phyloP scores from a whole-genome alignment of 2,329 filamentous ascomycete species.

The Botryotinia narcissicola region DNA sequence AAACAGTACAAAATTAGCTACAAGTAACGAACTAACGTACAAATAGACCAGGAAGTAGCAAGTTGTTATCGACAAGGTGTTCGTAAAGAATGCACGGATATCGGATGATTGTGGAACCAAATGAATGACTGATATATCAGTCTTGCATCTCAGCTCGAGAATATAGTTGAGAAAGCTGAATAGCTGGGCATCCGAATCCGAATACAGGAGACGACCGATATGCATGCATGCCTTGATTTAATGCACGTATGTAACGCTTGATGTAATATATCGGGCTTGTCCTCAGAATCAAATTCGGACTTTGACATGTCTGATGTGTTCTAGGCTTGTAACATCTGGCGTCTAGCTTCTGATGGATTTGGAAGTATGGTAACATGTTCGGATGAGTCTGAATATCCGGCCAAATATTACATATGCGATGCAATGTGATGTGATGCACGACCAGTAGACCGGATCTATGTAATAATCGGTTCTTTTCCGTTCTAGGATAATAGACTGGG shows the following conservation, averaged over 20 bases:
- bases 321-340: background rate
- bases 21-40: background rate
- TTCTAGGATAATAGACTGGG: background rate
- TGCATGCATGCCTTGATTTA: background rate
- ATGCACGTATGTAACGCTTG: background rate
- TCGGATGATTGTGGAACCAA: background rate
- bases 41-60: background rate
- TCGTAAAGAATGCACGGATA: background rate
- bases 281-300: background rate
- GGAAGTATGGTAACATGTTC: background rate
- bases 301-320: background rate
- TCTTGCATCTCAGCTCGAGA: background rate
- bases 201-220: background rate
- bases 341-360: background rate
- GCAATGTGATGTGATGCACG: background rate
- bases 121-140: background rate
- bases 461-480: background rate
- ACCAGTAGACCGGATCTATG: constrained; percentile 1
- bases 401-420: background rate
- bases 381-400: background rate
- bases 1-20: background rate
- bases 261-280: background rate
- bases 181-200: background rate
- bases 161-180: background rate
- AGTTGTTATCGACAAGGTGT: background rate